These are phyloP conservation scores for Neopestalotiopsis sp. DNA, from an alignment of 2,329 filamentous ascomycete species.

Conservation along the genomic window DNA sequence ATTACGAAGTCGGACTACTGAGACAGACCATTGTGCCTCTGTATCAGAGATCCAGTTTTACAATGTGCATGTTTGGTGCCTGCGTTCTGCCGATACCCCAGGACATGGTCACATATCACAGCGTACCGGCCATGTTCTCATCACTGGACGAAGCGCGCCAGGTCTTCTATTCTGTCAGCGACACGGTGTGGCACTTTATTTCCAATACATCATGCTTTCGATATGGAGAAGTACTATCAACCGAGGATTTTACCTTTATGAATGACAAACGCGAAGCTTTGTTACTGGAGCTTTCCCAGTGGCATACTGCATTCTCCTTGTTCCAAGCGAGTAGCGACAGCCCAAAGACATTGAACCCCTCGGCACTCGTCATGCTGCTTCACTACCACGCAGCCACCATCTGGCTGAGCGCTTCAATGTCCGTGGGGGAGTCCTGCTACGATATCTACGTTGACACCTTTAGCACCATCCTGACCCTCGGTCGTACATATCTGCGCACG, in stretches of 20 bases:
- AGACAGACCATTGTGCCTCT: conserved; percentile 4
- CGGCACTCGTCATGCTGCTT: conserved; percentile 1
- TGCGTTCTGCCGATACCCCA: neutral
- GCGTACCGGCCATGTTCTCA: conserved; percentile 4
- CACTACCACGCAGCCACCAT: conserved; percentile 3
- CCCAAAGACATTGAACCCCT: neutral
- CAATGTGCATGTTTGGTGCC: neutral
- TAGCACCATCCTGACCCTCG: neutral
- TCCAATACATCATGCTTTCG: neutral
- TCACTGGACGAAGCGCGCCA: neutral
- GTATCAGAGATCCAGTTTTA: neutral
- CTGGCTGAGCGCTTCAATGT: neutral
- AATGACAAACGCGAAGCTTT: neutral
- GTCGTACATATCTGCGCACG: neutral
- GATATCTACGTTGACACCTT: neutral
- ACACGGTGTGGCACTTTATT: neutral
- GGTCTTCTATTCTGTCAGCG: conserved; percentile 6
- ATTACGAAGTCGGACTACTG: neutral
- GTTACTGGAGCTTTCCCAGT: neutral
- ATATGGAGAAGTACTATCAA: neutral
- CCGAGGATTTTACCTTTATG: neutral
- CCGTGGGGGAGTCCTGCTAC: neutral
- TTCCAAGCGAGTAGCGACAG: neutral
- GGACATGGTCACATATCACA: neutral
- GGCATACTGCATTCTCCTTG: neutral